A percentile compares a stretch with the other conserved stretches of the same genome.
phyloP scores from a whole-genome alignment of 2,329 filamentous ascomycete genomes.

The Sporothrix mexicana region DNA sequence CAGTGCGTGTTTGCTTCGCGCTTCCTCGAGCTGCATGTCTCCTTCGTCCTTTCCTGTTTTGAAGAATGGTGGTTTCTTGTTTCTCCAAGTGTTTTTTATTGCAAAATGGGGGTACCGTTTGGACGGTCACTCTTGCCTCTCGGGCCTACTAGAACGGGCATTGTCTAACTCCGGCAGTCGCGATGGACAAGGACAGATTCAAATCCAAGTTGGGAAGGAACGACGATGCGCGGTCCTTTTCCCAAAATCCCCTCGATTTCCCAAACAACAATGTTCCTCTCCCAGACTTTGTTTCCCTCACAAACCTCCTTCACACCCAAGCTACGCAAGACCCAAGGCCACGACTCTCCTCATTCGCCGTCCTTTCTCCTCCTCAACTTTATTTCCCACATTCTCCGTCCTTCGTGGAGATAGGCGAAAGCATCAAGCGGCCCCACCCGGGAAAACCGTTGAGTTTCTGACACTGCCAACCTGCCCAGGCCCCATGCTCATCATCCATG shows the following conservation, averaged over 20 bases:
- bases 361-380: no score
- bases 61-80: neutral
- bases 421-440: neutral
- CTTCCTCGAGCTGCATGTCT: neutral
- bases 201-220: neutral
- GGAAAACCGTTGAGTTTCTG: neutral
- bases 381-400: neutral
- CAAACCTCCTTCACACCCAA: neutral
- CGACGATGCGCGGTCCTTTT: neutral
- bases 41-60: neutral
- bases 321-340: neutral
- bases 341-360: no score
- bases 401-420: slow-evolving; percentile 11
- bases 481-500: slow-evolving; percentile 11
- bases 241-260: neutral
- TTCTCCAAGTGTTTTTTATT: neutral
- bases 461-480: neutral
- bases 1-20: neutral
- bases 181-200: neutral
- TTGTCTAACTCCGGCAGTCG: neutral
- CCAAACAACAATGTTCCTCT: neutral
- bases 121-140: neutral
- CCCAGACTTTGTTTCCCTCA: neutral
- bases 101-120: neutral
- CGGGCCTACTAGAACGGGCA: slow-evolving; percentile 6